Conservation (phyloP, 345 rosid species). For the Reutealis trisperma region DNA sequence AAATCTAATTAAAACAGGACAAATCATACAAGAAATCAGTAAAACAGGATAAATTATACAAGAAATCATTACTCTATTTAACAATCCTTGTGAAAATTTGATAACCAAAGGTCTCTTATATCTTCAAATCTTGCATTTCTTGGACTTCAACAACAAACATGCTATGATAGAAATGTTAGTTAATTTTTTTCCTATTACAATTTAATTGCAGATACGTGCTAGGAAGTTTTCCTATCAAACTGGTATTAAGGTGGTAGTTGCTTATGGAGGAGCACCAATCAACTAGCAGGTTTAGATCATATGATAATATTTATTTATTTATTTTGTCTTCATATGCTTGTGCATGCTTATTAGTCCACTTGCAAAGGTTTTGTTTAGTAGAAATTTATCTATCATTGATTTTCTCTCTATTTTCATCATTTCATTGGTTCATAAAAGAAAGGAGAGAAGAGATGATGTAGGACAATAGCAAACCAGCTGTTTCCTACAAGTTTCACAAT, state of each 20-base stretch:
- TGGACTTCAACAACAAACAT: too few species aligned
- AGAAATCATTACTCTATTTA: too few species aligned
- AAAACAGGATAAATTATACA: too few species aligned
- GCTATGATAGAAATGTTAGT: too few species aligned
- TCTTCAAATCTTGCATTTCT: too few species aligned
- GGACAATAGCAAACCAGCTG: too few species aligned
- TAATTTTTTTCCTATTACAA: not conserved
- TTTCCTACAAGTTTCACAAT: too few species aligned
- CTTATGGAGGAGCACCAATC: slow-evolving; percentile 97
- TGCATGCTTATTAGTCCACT: not conserved
- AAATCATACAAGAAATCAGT: too few species aligned
- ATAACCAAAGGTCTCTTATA: too few species aligned
- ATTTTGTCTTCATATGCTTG: not conserved
- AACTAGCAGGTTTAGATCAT: slow-evolving; percentile 66
- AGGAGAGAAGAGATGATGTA: too few species aligned
- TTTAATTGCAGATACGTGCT: slow-evolving; percentile 80
- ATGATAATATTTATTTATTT: not conserved
- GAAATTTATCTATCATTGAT: slow-evolving; percentile 8
- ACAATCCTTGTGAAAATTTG: too few species aligned
- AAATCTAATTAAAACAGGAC: too few species aligned
- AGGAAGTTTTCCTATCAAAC: slow-evolving; percentile 94
- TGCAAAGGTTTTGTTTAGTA: not conserved
- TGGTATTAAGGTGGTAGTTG: slow-evolving; percentile 96
- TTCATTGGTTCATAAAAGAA: not conserved
- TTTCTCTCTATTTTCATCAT: not conserved